phyloP scores from a whole-genome alignment of 768 basidiomycete genomes.

The Leccinum pellstonianum region DNA sequence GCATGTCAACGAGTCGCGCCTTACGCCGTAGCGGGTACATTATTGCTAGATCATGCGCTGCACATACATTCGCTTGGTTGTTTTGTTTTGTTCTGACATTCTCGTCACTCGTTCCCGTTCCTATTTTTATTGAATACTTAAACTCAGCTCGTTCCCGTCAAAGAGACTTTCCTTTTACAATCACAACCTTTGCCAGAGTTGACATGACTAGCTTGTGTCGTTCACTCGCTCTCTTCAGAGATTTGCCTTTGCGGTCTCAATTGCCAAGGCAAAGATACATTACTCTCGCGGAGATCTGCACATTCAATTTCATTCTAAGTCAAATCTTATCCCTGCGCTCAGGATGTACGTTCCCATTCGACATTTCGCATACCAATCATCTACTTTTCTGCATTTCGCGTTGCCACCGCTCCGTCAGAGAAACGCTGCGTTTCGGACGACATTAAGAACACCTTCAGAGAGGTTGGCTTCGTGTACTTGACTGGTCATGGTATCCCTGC shows the following conservation, averaged over 20 bases:
- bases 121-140: too few relatives aligned
- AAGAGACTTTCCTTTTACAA: too few relatives aligned
- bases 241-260: neutral
- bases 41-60: too few relatives aligned
- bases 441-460: constrained; percentile 74
- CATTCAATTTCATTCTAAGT: neutral
- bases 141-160: too few relatives aligned
- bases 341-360: constrained; percentile 38
- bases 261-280: constrained; percentile 18
- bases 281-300: constrained; percentile 28
- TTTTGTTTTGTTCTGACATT: too few relatives aligned
- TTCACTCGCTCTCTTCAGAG: constrained; percentile 12
- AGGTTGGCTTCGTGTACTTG: constrained; percentile 80
- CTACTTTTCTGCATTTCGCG: constrained; percentile 69
- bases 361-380: constrained; percentile 72
- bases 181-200: too few relatives aligned
- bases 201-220: constrained; percentile 16
- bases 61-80: too few relatives aligned
- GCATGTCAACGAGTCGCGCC: too few relatives aligned
- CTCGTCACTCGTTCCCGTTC: too few relatives aligned
- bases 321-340: constrained; percentile 6
- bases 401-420: constrained; percentile 49
- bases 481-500: constrained; percentile 67
- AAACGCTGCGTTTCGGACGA: constrained; percentile 63
- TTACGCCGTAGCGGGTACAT: too few relatives aligned